Conservation (phyloP, 306 rosid genomes). For the Prunus mongolica region DNA sequence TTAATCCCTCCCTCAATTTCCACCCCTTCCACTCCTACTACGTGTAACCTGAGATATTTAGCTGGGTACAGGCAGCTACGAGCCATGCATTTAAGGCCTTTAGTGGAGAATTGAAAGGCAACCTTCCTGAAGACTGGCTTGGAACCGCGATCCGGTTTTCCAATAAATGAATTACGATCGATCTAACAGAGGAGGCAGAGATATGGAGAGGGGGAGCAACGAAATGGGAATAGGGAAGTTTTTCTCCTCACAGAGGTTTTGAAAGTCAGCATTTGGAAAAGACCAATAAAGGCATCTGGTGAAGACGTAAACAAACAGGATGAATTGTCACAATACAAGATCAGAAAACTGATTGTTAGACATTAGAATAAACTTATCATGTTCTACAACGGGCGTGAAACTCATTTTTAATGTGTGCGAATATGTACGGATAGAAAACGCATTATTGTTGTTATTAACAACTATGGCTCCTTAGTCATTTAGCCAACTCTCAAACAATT, state of each 20-base stretch:
- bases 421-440: too few species aligned
- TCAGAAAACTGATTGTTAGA: not conserved
- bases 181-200: too few species aligned
- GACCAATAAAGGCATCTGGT: too few species aligned
- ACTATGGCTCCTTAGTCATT: too few species aligned
- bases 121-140: constrained; percentile 80
- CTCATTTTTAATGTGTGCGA: not conserved
- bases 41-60: constrained; percentile 17
- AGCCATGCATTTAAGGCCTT: constrained; percentile 68
- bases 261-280: too few species aligned
- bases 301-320: too few species aligned
- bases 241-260: too few species aligned
- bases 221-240: too few species aligned
- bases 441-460: too few species aligned
- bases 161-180: constrained; percentile 14
- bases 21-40: not conserved
- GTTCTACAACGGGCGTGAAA: not conserved
- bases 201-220: too few species aligned
- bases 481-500: too few species aligned
- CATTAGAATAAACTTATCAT: not conserved
- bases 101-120: constrained; percentile 58
- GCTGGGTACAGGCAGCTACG: constrained; percentile 75
- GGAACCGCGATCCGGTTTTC: constrained; percentile 68
- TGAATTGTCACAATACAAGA: not conserved
- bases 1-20: not conserved